Evolutionary conservation across 257 asterid species (phyloP).

Genomic region (Asclepias syriaca): DNA sequence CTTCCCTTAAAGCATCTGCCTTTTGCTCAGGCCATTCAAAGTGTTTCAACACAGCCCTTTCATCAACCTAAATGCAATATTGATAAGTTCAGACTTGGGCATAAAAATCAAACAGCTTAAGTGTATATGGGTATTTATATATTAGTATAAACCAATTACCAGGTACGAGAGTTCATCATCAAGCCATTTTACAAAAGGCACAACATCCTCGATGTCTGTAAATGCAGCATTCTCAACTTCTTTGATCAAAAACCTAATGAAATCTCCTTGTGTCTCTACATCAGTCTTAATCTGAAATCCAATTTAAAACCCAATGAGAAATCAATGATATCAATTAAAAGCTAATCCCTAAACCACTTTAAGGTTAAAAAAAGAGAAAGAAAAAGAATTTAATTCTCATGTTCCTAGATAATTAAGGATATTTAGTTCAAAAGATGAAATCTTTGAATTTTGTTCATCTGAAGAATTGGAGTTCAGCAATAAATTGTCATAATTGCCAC

Average conservation of each 20-base stretch:
- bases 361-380: neutral
- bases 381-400: neutral
- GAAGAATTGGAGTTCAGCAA: constrained; percentile 14
- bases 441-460: neutral
- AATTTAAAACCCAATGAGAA: neutral
- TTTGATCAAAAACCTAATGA: constrained; percentile 78
- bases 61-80: constrained; percentile 60
- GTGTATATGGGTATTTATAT: neutral
- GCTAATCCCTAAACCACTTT: neutral
- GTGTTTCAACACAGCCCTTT: constrained; percentile 98
- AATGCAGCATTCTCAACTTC: constrained; percentile 88
- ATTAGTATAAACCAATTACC: constrained; percentile 31
- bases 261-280: constrained; percentile 93
- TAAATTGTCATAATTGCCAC: constrained; percentile 34
- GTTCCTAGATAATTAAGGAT: neutral
- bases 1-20: constrained; percentile 96
- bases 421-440: neutral
- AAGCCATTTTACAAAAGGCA: constrained; percentile 96
- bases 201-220: constrained; percentile 83
- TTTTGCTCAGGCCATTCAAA: constrained; percentile 94
- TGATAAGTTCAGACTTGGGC: neutral
- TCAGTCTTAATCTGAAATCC: constrained; percentile 83
- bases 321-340: neutral
- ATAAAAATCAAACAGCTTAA: neutral
- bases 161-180: constrained; percentile 92